Evolutionary conservation across 495 filamentous ascomycete species (phyloP).

Genomic region (Trichoderma asperelloides): DNA sequence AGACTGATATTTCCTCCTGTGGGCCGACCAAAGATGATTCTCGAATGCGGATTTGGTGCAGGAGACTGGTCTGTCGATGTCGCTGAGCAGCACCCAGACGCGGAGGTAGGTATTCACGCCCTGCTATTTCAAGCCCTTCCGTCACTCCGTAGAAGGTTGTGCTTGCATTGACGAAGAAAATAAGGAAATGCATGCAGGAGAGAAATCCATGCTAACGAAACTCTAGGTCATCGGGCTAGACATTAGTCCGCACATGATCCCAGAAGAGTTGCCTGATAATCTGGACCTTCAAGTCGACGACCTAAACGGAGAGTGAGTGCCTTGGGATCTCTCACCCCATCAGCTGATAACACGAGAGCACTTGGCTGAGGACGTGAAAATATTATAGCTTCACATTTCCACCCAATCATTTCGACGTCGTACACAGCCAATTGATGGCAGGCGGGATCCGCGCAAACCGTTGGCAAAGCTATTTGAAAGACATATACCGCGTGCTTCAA

Average conservation of each 20-base stretch:
- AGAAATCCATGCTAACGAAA: not conserved
- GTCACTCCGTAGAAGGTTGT: slow-evolving; percentile 1
- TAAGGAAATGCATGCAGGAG: not conserved
- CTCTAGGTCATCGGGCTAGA: slow-evolving; percentile 71
- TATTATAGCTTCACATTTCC: slow-evolving; percentile 56
- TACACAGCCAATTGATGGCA: slow-evolving; percentile 76
- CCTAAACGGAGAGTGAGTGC: slow-evolving; percentile 55
- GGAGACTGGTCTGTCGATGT: slow-evolving; percentile 43
- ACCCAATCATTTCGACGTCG: slow-evolving; percentile 74
- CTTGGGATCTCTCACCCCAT: not conserved
- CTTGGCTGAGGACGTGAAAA: slow-evolving; percentile 8
- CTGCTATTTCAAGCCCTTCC: not conserved
- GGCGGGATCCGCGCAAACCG: slow-evolving; percentile 65
- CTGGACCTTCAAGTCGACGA: slow-evolving; percentile 72
- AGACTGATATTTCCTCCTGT: slow-evolving; percentile 76
- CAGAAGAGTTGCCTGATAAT: slow-evolving; percentile 59
- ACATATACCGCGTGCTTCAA: slow-evolving; percentile 52
- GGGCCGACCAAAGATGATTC: slow-evolving; percentile 48
- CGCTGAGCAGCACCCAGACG: slow-evolving; percentile 55
- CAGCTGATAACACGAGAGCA: slow-evolving; percentile 3
- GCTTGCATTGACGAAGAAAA: not conserved
- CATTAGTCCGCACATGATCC: slow-evolving; percentile 65
- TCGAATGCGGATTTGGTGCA: slow-evolving; percentile 72
- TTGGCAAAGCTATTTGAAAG: slow-evolving; percentile 73
- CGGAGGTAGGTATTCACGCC: slow-evolving; percentile 52